Percentiles rank a stretch among this genome's conserved stretches.
These are phyloP conservation scores for Dalbergia cochinchinensis DNA, from an alignment of 306 rosid species.

Conservation along the genomic window DNA sequence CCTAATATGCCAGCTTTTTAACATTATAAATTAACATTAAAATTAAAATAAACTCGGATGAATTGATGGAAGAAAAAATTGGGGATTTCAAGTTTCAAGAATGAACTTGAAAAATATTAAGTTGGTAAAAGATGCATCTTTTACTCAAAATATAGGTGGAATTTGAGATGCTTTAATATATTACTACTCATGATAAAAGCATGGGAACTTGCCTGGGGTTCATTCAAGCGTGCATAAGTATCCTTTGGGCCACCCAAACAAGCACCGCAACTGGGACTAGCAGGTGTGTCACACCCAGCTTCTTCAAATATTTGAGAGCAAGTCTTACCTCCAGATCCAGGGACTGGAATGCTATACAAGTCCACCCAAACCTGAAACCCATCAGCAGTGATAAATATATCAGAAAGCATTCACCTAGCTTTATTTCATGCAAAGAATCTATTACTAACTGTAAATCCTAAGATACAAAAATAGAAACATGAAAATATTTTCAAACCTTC, in stretches of 20 bases:
- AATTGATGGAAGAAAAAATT: neutral
- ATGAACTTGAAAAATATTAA: neutral
- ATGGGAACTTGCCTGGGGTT: conserved; percentile 70
- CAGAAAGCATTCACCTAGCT: conserved; percentile 15
- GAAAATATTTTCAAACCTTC: conserved; percentile 64
- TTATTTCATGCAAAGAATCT: conserved; percentile 29
- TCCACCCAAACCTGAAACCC: conserved; percentile 92
- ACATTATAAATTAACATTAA: neutral
- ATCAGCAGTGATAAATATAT: conserved; percentile 2
- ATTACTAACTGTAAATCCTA: neutral
- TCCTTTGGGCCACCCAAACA: conserved; percentile 98
- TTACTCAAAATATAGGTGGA: neutral
- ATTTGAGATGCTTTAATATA: neutral
- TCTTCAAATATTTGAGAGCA: conserved; percentile 99
- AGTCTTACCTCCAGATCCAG: conserved; percentile 96
- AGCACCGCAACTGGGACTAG: conserved; percentile 96
- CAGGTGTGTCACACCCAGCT: conserved; percentile 99
- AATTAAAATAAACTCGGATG: neutral
- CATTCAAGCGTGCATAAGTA: conserved; percentile 91
- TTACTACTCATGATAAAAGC: conserved; percentile 14
- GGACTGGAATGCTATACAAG: conserved; percentile 74
- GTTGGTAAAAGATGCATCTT: neutral
- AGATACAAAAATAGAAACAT: neutral
- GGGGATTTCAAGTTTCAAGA: neutral
- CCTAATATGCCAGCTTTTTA: neutral